Evolutionary conservation across 495 filamentous ascomycete species (phyloP), one percentile per base, ranked within the genome.

Genomic region (Podospora sp.): DNA sequence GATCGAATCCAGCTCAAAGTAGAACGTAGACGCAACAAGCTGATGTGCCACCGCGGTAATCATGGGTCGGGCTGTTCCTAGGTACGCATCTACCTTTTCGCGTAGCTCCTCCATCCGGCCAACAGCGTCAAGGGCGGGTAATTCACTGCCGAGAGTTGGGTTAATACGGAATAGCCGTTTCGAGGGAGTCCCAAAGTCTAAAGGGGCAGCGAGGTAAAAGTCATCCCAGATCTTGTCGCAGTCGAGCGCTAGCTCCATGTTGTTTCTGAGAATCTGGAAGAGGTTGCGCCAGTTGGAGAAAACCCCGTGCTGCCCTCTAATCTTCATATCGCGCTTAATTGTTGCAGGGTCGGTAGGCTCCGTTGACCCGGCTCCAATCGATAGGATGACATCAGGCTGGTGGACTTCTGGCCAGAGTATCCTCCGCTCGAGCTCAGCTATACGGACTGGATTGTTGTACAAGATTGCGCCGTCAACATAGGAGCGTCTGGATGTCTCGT

Each of bases 11-110:
- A 50, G 33, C 12, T 63, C 22, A 40, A 63, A 63, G 61, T 63
- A 63, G 20, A 63, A 63, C 9, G 49, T 53, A 33, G 61, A 63
- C 20, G 61, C 61, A 63, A 63, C 49, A 7, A 63, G 61, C 20
- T 40, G 61, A 24, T 21, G 61, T n/a, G 46, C 22, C 7, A 63
- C 46, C 21, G 27, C 21, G 7, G 21, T 46, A 33, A 52, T 63
- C 20, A 33, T 20, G 4, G 61, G 46, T 21, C 53, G 2, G 20
- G 52, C 59, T 6, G 59, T 50, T 21, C 3, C 59, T 14, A 62
- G 59, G 33, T 22, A 46, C 21, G 11, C 16, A 33, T 21, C 0
- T 8, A 62, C 59, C 0, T 62, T n/a, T 2, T n/a, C 21, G 14
- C 40, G 59, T 4, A 62, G n/a, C n/a, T 22, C 36, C 49, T 33